These are phyloP conservation scores for Diospyros kaki DNA, from an alignment of 148 eudicot genomes.

Conservation along the genomic window DNA sequence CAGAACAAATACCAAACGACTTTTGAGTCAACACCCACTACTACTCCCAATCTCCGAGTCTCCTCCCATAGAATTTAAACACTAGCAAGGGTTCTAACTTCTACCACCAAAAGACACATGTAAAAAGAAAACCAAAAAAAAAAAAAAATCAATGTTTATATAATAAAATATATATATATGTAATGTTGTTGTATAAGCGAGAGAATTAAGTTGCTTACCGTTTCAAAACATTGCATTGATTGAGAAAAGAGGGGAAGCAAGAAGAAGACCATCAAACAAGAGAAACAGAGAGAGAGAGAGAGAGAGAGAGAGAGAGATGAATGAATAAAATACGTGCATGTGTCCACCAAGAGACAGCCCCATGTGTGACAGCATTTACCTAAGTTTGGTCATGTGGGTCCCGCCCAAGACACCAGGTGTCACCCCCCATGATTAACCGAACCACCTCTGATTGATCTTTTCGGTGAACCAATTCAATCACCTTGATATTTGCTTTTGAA, in stretches of 20 bases:
- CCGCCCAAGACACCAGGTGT: conserved; percentile 16
- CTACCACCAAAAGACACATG: conserved; percentile 6
- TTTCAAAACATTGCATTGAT: conserved; percentile 12
- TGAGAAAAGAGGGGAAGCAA: neutral
- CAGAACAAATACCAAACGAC: conserved; percentile 5
- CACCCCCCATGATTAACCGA: neutral
- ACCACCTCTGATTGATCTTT: neutral
- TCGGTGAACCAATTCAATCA: too few species aligned
- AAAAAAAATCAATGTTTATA: too few species aligned
- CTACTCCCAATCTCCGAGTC: conserved; percentile 5
- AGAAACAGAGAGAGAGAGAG: neutral
- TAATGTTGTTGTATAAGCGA: neutral
- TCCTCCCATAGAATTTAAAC: neutral
- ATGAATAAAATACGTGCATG: neutral
- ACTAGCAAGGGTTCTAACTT: neutral
- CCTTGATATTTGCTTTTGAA: too few species aligned
- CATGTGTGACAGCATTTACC: conserved; percentile 5
- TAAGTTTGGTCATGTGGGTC: conserved; percentile 17
- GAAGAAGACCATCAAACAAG: too few species aligned
- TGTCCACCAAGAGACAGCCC: conserved; percentile 12
- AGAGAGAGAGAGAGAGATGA: conserved; percentile 3
- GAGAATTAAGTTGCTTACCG: conserved; percentile 22
- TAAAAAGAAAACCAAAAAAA: neutral
- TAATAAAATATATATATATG: neutral
- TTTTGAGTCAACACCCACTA: neutral